These are phyloP conservation scores for Debaryomycetaceae sp. DNA, from an alignment of 1,139 yeast species.

Conservation along the genomic window DNA sequence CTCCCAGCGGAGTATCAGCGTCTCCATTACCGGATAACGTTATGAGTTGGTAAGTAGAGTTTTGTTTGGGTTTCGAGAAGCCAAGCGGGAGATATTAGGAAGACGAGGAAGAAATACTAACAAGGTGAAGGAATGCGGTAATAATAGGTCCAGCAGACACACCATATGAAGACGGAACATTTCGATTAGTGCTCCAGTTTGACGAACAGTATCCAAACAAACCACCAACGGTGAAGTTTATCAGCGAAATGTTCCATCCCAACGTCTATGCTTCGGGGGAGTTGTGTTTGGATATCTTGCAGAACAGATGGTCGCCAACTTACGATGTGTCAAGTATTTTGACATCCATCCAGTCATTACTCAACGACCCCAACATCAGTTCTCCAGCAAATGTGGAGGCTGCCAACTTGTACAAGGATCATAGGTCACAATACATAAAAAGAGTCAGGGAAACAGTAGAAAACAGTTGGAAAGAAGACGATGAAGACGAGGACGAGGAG, in stretches of 20 bases:
- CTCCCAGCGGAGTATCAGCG: constrained; percentile 97
- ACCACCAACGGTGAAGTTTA: constrained; percentile 89
- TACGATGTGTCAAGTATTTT: constrained; percentile 96
- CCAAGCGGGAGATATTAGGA: background rate
- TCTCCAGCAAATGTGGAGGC: constrained; percentile 99
- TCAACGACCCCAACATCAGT: constrained; percentile 94
- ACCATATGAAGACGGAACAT: constrained; percentile 97
- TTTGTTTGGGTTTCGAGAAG: background rate
- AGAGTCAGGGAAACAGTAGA: constrained; percentile 94
- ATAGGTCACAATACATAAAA: constrained; percentile 85
- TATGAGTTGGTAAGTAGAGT: constrained; percentile 65
- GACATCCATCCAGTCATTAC: constrained; percentile 80
- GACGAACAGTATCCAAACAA: constrained; percentile 98
- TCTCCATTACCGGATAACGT: constrained; percentile 96
- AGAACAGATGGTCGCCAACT: constrained; percentile 98
- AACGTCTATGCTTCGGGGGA: constrained; percentile 96
- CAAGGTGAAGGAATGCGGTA: constrained; percentile 68
- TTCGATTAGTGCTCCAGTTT: constrained; percentile 78
- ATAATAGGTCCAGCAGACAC: constrained; percentile 98
- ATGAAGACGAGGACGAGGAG: constrained; percentile 61
- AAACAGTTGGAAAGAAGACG: constrained; percentile 72
- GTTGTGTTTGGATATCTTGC: constrained; percentile 90
- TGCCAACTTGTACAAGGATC: constrained; percentile 92
- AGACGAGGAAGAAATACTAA: background rate
- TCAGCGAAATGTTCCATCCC: constrained; percentile 96